Evolutionary conservation across 129 eudicot species (phyloP).

Genomic region (Dittrichia graveolens): DNA sequence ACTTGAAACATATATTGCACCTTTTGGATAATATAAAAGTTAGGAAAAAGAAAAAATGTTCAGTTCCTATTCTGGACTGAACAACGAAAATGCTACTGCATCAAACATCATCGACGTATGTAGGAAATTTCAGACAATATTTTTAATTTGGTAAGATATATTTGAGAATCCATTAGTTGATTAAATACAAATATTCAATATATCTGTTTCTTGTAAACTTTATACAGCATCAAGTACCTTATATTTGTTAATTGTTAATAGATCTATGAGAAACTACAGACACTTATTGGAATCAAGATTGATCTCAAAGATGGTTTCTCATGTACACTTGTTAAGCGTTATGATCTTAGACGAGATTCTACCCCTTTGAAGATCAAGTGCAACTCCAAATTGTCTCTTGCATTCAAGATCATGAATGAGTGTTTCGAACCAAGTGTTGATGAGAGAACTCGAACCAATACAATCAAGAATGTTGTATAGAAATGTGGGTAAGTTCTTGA

Average conservation of each 20-base stretch:
- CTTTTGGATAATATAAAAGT: no score
- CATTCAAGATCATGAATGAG: conserved; percentile 57
- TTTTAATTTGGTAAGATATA: no score
- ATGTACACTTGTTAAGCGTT: conserved; percentile 52
- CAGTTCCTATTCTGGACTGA: no score
- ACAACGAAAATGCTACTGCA: no score
- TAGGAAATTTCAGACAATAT: no score
- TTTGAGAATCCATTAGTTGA: no score
- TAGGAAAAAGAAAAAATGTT: no score
- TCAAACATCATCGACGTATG: no score
- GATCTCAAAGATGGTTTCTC: conserved; percentile 64
- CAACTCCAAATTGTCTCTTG: conserved; percentile 72
- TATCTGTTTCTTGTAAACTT: neutral
- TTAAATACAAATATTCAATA: no score
- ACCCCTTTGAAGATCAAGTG: conserved; percentile 39
- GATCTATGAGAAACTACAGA: conserved; percentile 45
- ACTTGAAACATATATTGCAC: no score
- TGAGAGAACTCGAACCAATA: conserved; percentile 48
- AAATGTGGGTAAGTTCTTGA: conserved; percentile 63
- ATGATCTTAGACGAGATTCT: conserved; percentile 35
- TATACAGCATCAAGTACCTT: neutral
- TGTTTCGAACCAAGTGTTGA: conserved; percentile 64
- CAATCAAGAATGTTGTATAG: conserved; percentile 54
- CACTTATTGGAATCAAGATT: conserved; percentile 46
- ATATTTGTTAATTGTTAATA: conserved; percentile 24